Conservation (phyloP, 1,139 yeast genomes). For the Yamadazyma dushanensis region DNA sequence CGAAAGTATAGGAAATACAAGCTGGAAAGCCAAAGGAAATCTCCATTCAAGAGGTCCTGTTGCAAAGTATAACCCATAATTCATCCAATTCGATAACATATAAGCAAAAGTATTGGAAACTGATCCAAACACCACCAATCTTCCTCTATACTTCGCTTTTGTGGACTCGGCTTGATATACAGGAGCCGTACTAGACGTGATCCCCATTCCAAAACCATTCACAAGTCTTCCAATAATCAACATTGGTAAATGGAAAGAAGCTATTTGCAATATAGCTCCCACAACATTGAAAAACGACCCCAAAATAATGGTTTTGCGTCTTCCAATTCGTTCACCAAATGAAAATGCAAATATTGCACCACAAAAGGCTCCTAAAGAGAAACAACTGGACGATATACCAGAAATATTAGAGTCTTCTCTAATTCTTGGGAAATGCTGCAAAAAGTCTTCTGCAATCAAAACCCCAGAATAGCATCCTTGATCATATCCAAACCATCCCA, state of each 20-base stretch:
- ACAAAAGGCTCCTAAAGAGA: slow-evolving; percentile 32
- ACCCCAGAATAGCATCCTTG: slow-evolving; percentile 74
- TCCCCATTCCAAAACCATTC: slow-evolving; percentile 39
- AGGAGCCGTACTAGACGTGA: slow-evolving; percentile 28
- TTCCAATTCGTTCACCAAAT: slow-evolving; percentile 26
- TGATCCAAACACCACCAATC: slow-evolving; percentile 31
- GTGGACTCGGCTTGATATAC: slow-evolving; percentile 33
- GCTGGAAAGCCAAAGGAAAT: slow-evolving; percentile 31
- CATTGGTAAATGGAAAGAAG: slow-evolving; percentile 22
- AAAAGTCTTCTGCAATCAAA: slow-evolving; percentile 36
- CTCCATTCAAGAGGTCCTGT: slow-evolving; percentile 26
- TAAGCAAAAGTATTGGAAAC: slow-evolving; percentile 28
- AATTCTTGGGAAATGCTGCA: slow-evolving; percentile 27
- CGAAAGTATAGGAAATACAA: slow-evolving; percentile 25
- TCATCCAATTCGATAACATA: slow-evolving; percentile 24
- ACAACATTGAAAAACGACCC: slow-evolving; percentile 24
- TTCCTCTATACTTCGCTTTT: slow-evolving; percentile 32
- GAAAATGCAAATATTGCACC: slow-evolving; percentile 32
- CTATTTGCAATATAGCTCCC: slow-evolving; percentile 29
- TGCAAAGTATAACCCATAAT: slow-evolving; percentile 22
- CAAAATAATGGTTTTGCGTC: slow-evolving; percentile 24
- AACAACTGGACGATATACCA: slow-evolving; percentile 41
- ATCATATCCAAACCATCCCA: slow-evolving; percentile 59
- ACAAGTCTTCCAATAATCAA: slow-evolving; percentile 36
- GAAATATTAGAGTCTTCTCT: slow-evolving; percentile 33